These are phyloP conservation scores for Auriculariales sp. DNA, from an alignment of 768 basidiomycete genomes.

Conservation along the genomic window DNA sequence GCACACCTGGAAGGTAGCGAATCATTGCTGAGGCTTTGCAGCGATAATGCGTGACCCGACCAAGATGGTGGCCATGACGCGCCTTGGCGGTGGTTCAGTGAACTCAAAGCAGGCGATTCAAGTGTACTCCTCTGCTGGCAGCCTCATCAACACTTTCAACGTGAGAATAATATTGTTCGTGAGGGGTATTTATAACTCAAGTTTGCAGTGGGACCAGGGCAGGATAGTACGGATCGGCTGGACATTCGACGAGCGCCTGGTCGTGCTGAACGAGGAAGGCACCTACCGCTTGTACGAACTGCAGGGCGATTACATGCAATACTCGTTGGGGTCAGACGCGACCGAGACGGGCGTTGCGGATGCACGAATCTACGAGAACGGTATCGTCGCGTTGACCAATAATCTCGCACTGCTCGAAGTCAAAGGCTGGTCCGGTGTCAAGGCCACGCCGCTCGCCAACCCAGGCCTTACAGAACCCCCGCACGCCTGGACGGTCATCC, in stretches of 20 bases:
- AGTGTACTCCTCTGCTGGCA: conserved; percentile 76
- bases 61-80: conserved; percentile 62
- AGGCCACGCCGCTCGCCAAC: conserved; percentile 54
- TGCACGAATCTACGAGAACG: conserved; percentile 74
- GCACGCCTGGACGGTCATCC: conserved; percentile 75
- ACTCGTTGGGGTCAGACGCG: conserved; percentile 71
- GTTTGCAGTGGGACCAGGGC: conserved; percentile 73
- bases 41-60: conserved; percentile 79
- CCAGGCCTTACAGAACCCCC: conserved; percentile 67
- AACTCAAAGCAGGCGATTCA: conserved; percentile 61
- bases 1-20: not conserved
- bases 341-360: conserved; percentile 73
- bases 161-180: conserved; percentile 40
- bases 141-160: conserved; percentile 44
- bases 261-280: conserved; percentile 84
- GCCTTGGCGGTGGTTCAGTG: conserved; percentile 36
- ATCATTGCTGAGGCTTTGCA: conserved; percentile 18
- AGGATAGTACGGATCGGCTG: conserved; percentile 73
- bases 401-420: conserved; percentile 69
- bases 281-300: conserved; percentile 81
- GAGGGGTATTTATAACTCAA: not conserved
- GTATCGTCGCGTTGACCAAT: conserved; percentile 73
- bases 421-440: conserved; percentile 73
- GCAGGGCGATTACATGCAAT: conserved; percentile 73
- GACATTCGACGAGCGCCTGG: conserved; percentile 69